Evolutionary conservation across 2,329 filamentous ascomycete species (phyloP).

Genomic region (Curvularia sp.): DNA sequence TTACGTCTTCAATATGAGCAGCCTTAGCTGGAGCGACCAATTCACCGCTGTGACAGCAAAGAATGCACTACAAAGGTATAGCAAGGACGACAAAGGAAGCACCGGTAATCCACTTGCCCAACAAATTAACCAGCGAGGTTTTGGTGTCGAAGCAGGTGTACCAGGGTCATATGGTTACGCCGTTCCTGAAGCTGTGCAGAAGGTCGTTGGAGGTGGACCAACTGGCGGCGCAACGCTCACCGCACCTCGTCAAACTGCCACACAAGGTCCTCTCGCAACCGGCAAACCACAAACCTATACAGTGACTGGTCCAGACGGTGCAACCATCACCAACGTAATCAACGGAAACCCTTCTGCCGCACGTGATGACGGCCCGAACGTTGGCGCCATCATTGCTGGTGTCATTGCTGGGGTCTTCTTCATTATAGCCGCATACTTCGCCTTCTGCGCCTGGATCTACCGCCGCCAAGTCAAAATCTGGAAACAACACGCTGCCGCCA

Average conservation of each 20-base stretch:
- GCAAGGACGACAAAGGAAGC: constrained; percentile 38
- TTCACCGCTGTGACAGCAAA: constrained; percentile 71
- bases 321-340: constrained; percentile 50
- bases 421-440: constrained; percentile 68
- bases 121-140: constrained; percentile 59
- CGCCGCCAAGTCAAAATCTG: constrained; percentile 73
- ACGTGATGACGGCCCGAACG: constrained; percentile 51
- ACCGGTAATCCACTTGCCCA: constrained; percentile 57
- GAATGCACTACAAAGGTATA: constrained; percentile 53
- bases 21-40: constrained; percentile 70
- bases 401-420: constrained; percentile 71
- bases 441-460: constrained; percentile 77
- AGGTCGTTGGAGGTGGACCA: constrained; percentile 70
- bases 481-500: constrained; percentile 71
- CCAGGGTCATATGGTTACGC: constrained; percentile 69
- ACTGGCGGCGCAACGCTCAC: constrained; percentile 74
- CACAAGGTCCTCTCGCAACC: constrained; percentile 73
- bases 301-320: constrained; percentile 55
- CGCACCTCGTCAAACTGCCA: constrained; percentile 67
- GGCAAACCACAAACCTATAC: constrained; percentile 74
- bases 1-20: constrained; percentile 79
- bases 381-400: constrained; percentile 64
- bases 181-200: constrained; percentile 69
- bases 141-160: constrained; percentile 63
- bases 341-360: constrained; percentile 32